These are phyloP conservation scores for Poa annua DNA, from an alignment of 176 grass and related monocot genomes.

Conservation along the genomic window DNA sequence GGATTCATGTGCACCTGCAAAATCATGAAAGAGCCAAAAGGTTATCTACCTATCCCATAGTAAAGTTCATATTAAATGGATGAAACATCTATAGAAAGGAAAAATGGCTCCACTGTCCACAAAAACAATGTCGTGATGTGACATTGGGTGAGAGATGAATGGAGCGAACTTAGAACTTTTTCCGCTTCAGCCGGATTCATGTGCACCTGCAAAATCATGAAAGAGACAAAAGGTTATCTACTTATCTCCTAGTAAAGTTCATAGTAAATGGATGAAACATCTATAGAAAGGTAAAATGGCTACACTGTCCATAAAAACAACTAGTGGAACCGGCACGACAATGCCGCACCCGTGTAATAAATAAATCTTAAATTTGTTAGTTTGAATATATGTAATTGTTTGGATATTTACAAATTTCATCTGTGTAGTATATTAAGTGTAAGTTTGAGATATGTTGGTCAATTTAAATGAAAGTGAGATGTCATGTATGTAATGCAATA, in stretches of 20 bases:
- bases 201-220: conserved; percentile 70
- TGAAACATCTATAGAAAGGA: conserved; percentile 21
- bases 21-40: conserved; percentile 33
- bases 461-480: too few relatives aligned
- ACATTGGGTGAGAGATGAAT: conserved; percentile 49
- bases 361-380: too few relatives aligned
- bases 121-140: neutral
- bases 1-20: conserved; percentile 91
- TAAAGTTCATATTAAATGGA: conserved; percentile 13
- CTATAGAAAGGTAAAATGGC: conserved; percentile 10
- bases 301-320: neutral
- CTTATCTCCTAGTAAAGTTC: conserved; percentile 10
- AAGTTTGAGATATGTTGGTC: too few relatives aligned
- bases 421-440: too few relatives aligned
- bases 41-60: conserved; percentile 14
- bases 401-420: too few relatives aligned
- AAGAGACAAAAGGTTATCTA: conserved; percentile 21
- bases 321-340: too few relatives aligned
- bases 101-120: neutral
- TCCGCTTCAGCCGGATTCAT: conserved; percentile 89
- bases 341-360: too few relatives aligned
- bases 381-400: too few relatives aligned
- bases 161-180: conserved; percentile 71
- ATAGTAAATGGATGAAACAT: conserved; percentile 21
- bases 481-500: too few relatives aligned